phyloP scores from a whole-genome alignment of 139 green algal species.

The Chlamydomonas sp. region DNA sequence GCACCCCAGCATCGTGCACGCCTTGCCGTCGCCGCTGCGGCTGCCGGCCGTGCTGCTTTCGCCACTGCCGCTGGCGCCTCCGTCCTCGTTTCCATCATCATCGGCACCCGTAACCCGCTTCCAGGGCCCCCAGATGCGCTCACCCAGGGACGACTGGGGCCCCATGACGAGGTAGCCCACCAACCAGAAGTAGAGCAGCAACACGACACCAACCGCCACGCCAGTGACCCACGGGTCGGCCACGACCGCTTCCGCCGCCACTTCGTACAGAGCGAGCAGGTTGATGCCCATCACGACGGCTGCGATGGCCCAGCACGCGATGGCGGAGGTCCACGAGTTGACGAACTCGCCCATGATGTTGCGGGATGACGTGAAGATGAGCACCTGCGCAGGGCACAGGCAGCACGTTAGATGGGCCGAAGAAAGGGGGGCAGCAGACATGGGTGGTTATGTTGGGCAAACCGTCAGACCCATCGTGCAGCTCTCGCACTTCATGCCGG shows the following conservation, averaged over 20 bases:
- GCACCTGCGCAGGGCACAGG: constrained; percentile 55
- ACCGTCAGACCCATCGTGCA: neutral
- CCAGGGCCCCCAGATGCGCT: neutral
- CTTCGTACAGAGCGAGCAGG: neutral
- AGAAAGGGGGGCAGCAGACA: neutral
- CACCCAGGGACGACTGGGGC: constrained; percentile 17
- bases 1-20: too few species aligned
- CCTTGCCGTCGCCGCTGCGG: too few species aligned
- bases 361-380: constrained; percentile 62
- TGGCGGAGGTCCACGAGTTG: constrained; percentile 26
- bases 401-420: constrained; percentile 10
- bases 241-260: constrained; percentile 21
- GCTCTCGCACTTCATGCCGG: neutral
- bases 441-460: neutral
- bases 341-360: constrained; percentile 68
- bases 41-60: too few species aligned
- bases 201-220: constrained; percentile 17
- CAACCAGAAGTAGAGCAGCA: constrained; percentile 49
- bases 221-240: constrained; percentile 26
- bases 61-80: neutral
- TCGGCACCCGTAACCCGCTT: neutral
- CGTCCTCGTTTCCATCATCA: neutral
- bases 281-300: constrained; percentile 30
- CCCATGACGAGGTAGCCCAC: constrained; percentile 53
- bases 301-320: constrained; percentile 50